A percentile compares a stretch with the other conserved stretches of the same genome.
These are phyloP conservation scores for Aspergillus sp. DNA, from an alignment of 2,329 filamentous ascomycete genomes.

Conservation along the genomic window DNA sequence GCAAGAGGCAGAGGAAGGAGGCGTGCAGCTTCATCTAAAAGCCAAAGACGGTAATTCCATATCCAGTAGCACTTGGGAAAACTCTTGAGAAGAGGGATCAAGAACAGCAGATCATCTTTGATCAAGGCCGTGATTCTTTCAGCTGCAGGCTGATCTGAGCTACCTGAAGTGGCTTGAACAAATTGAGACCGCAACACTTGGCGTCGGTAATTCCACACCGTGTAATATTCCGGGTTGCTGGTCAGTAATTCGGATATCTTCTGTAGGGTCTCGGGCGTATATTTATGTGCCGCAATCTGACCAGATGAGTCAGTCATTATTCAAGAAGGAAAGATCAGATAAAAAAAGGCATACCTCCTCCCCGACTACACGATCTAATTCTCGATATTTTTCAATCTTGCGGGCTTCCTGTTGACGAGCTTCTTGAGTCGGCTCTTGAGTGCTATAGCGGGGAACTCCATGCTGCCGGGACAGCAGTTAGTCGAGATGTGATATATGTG, in stretches of 20 bases:
- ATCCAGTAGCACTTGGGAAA: slow-evolving; percentile 99
- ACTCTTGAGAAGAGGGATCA: slow-evolving; percentile 75
- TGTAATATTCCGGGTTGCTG: slow-evolving; percentile 47
- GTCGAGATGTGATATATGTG: neutral
- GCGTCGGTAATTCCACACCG: slow-evolving; percentile 56
- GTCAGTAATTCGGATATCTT: slow-evolving; percentile 40
- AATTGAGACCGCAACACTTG: slow-evolving; percentile 62
- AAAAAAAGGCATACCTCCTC: slow-evolving; percentile 49
- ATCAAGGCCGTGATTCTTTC: slow-evolving; percentile 52
- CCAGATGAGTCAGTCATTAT: slow-evolving; percentile 8
- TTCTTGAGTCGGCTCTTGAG: slow-evolving; percentile 61
- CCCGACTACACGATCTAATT: slow-evolving; percentile 64
- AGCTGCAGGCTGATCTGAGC: slow-evolving; percentile 32
- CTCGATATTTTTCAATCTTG: slow-evolving; percentile 71
- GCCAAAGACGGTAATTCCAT: slow-evolving; percentile 92
- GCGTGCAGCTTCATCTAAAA: slow-evolving; percentile 66
- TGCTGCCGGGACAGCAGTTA: slow-evolving; percentile 55
- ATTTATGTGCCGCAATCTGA: slow-evolving; percentile 36
- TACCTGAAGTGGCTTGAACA: slow-evolving; percentile 18
- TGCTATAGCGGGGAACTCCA: slow-evolving; percentile 68
- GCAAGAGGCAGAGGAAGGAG: slow-evolving; percentile 56
- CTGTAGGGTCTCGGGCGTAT: slow-evolving; percentile 38
- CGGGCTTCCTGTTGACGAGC: slow-evolving; percentile 66
- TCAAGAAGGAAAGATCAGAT: neutral
- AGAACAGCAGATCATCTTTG: slow-evolving; percentile 71